Base-by-base conservation (phyloP, 2,329 filamentous ascomycete species). In the Aspergillus viridinutans region DNA sequence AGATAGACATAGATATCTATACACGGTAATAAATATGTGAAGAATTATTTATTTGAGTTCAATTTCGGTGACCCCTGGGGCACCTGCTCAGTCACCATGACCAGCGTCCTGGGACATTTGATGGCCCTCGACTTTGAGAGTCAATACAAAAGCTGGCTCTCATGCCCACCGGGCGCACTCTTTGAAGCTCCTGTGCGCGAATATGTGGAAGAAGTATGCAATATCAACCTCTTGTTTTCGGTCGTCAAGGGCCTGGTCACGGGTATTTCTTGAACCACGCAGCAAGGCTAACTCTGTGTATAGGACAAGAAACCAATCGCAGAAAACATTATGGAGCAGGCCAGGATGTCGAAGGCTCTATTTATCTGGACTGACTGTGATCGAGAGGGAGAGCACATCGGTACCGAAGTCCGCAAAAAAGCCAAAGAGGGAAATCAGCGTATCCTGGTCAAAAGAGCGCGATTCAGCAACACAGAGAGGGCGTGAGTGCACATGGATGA, bases 361-460 rank as follows among this genome's bases (percentile, higher is more conserved):
- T 93, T 95, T 73, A 97, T 99, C 66, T 99, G 94, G 94, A 99
- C 94, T 0, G 94, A 99, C 81, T 97, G 94, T 74, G 94, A 99
- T 80, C 86, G 92, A 55, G 94, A 99, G 80, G 94, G 94, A 38
- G 94, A 99, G 73, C 90, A 97, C 70, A 99, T 99, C 64, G 94
- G 94, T 6, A 83, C 89, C 42, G 93, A 99, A 72, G 93, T 99
- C 59, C 87, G 91, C 48, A 84, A 89, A 53, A 88, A 93, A 57
- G 94, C 94, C 4, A 79, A 81, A 49, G 85, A 86, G 67, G 87
- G 84, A 9, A 97, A 97, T 61, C 74, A 81, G 9, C 79, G 79
- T 1, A 86, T 99, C 45, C 82, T 91, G 59, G 84, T 97, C 56
- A 94, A 90, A 69, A 84, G 94, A 66, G 94, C 94, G 14, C 88